These are phyloP conservation scores for Prunus armeniaca DNA, from an alignment of 306 rosid genomes.

Conservation along the genomic window DNA sequence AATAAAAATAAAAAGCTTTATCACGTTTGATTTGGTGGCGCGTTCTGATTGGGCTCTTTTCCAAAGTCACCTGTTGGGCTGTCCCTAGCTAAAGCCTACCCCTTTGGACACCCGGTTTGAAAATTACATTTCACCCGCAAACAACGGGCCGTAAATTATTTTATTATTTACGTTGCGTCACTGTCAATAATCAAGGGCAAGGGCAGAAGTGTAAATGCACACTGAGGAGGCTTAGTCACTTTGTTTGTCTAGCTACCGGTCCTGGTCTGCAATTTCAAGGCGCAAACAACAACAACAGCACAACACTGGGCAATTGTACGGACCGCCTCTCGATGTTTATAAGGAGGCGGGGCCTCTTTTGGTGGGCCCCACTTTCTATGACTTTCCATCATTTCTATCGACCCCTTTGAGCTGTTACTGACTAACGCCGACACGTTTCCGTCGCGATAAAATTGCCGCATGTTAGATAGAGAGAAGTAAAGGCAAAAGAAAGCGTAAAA, in stretches of 20 bases:
- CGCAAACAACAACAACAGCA: neutral
- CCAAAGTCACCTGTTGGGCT: neutral
- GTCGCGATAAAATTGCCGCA: neutral
- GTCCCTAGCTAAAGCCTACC: neutral
- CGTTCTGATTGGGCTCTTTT: neutral
- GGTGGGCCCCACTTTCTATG: neutral
- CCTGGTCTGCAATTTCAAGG: neutral
- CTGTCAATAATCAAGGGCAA: neutral
- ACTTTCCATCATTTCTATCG: neutral
- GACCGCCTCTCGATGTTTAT: constrained; percentile 1
- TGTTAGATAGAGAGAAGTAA: neutral
- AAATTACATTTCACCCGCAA: constrained; percentile 17
- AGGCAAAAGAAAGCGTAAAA: neutral
- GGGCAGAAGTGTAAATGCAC: constrained; percentile 1
- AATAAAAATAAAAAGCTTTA: neutral
- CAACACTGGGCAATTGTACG: neutral
- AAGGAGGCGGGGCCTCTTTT: neutral
- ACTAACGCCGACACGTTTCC: neutral
- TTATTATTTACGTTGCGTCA: neutral
- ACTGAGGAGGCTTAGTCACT: no score
- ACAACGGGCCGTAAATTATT: neutral
- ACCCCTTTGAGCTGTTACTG: neutral
- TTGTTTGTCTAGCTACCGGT: neutral
- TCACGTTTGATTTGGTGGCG: neutral
- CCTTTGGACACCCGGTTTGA: neutral